phyloP scores from a whole-genome alignment of 805 yeast genomes.

The Lipomyces spencermartinsiae region DNA sequence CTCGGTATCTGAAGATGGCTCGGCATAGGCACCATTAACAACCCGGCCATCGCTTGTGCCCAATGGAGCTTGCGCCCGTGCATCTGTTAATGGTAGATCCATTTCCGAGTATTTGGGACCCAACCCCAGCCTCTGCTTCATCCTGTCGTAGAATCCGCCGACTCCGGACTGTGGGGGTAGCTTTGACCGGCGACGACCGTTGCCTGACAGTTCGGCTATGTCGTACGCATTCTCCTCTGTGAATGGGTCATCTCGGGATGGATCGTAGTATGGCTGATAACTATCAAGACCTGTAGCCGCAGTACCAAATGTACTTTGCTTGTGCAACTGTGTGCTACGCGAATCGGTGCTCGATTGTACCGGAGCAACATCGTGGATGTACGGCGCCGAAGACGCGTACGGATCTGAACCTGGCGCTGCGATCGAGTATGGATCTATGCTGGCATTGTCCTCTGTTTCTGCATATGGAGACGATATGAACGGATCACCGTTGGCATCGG shows the following conservation, averaged over 20 bases:
- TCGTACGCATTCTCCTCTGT: not conserved
- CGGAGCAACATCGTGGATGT: not conserved
- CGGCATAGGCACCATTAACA: not conserved
- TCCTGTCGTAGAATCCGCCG: slow-evolving; percentile 28
- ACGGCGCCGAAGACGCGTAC: not conserved
- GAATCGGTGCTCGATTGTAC: not conserved
- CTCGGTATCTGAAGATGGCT: not conserved
- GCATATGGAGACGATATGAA: not conserved
- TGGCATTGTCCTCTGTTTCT: slow-evolving; percentile 4
- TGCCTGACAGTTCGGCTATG: not conserved
- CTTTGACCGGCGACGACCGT: slow-evolving; percentile 14
- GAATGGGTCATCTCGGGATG: slow-evolving; percentile 10
- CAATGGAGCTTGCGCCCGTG: slow-evolving; percentile 18
- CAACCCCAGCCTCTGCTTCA: slow-evolving; percentile 28
- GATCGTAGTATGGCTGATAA: slow-evolving; percentile 36
- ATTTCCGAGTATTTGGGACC: slow-evolving; percentile 30
- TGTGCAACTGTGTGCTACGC: not conserved
- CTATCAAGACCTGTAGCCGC: slow-evolving; percentile 20
- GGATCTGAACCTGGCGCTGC: slow-evolving; percentile 2
- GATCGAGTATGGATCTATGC: slow-evolving; percentile 15
- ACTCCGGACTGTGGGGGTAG: slow-evolving; percentile 18
- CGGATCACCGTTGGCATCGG: not conserved
- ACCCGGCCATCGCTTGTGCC: slow-evolving; percentile 18
- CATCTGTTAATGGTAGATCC: slow-evolving; percentile 34
- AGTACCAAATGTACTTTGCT: not conserved